Evolutionary conservation across 1,284 basidiomycete species (phyloP), one percentile per base, ranked within the genome.

Genomic region (Schizophyllum amplum): DNA sequence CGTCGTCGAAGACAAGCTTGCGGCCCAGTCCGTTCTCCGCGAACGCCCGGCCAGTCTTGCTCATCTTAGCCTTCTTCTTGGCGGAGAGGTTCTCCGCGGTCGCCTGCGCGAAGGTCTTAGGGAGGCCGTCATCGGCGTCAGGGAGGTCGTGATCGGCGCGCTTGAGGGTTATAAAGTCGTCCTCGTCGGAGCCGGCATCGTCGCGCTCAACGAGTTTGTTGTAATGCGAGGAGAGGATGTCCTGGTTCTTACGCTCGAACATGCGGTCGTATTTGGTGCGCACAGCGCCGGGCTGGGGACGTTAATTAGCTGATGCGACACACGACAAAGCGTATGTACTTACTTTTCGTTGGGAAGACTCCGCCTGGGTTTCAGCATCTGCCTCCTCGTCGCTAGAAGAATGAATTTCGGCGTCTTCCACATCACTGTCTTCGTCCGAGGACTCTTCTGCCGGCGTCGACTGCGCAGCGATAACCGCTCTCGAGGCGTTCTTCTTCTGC

Each of bases 251-350:
- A 58, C 96, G 86, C 67, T 92, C 90, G 68, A 99, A 99, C 93
- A 99, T 98, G 55, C 94, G 85, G 71, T 99, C 97, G 70, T 98
- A 98, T 74, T 97, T 98, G 4, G 97, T 98, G 57, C 92, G 82
- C 0, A 94, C 88, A 11, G 11, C 24, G 22, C 65, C 66, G 46
- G 67, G 65, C 68, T 64, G 59, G 60, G 62, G 23, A 22, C 25
- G 24, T 17, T 27, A 54, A 47, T 42, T 13, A 60, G 52, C 47
- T 49, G 51, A 15, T 23, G n/a, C 15, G 46, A 53, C 54, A 26
- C 27, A n/a, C 47, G 47, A 13, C 42, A 25, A 25, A 55, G 22
- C 17, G 27, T 42, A 50, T 27, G 47, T 54, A 77, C 63, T 75
- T 76, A 21, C 63, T 9, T 42, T 42, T 6, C 59, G 55, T 55